Evolutionary conservation across 495 filamentous ascomycete genomes (phyloP).

Genomic region (Penicillium pulvis): DNA sequence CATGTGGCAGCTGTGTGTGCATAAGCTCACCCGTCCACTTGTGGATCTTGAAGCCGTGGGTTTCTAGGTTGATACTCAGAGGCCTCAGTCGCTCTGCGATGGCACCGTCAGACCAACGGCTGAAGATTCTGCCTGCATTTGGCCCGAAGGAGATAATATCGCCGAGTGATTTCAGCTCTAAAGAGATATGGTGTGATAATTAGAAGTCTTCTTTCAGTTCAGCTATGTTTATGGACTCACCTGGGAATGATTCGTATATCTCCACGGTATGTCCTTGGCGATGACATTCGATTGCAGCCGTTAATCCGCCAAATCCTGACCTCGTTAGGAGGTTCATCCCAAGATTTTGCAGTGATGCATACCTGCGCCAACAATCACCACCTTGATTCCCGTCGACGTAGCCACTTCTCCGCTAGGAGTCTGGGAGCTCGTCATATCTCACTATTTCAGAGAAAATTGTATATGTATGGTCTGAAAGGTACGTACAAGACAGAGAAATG

Average conservation of each 20-base stretch:
- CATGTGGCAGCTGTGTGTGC: conserved; percentile 52
- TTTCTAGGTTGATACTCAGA: conserved; percentile 52
- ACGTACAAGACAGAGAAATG: neutral
- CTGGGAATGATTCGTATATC: conserved; percentile 59
- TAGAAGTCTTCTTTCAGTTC: neutral
- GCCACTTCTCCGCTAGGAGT: neutral
- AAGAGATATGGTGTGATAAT: neutral
- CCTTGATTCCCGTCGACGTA: conserved; percentile 52
- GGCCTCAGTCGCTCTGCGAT: conserved; percentile 49
- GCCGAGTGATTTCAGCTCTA: conserved; percentile 56
- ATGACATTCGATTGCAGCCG: conserved; percentile 63
- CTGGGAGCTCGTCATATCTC: neutral
- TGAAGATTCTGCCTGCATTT: conserved; percentile 59
- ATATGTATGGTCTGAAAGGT: neutral
- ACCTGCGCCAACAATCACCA: conserved; percentile 60
- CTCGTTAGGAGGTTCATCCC: neutral
- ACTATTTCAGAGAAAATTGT: neutral
- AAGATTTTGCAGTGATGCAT: neutral
- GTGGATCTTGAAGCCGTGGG: conserved; percentile 54
- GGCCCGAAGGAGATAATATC: conserved; percentile 67
- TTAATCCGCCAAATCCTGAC: conserved; percentile 61
- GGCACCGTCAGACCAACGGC: conserved; percentile 48
- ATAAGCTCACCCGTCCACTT: conserved; percentile 65
- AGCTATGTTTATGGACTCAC: conserved; percentile 1
- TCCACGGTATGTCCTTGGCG: conserved; percentile 65